Percentiles rank a stretch among this genome's conserved stretches.
Evolutionary conservation across 805 yeast genomes (phyloP).

Genomic region (Teunomyces gatunensis): DNA sequence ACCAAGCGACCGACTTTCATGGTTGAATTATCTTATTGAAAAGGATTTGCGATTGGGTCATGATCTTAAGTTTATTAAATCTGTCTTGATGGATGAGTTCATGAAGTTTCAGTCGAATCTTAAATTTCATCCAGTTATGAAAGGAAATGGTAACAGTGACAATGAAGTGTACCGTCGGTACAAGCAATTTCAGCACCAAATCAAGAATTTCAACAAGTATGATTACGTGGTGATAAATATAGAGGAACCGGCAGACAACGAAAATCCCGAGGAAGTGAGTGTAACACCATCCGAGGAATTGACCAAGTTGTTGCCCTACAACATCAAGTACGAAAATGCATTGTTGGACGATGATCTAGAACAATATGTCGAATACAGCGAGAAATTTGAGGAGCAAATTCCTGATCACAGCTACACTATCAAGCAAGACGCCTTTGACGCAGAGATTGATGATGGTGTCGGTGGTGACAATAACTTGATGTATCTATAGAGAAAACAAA

Average conservation of each 20-base stretch:
- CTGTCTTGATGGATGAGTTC: slow-evolving; percentile 26
- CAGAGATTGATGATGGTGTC: slow-evolving; percentile 19
- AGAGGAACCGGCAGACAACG: slow-evolving; percentile 24
- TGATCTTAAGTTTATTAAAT: slow-evolving; percentile 32
- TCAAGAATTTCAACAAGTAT: slow-evolving; percentile 24
- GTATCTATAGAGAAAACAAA: slow-evolving; percentile 7
- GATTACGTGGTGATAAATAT: slow-evolving; percentile 29
- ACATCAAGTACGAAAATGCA: slow-evolving; percentile 24
- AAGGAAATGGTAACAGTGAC: slow-evolving; percentile 14
- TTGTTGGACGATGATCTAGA: slow-evolving; percentile 26
- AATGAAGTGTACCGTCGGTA: slow-evolving; percentile 13
- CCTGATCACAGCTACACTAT: background rate
- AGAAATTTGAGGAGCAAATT: slow-evolving; percentile 2
- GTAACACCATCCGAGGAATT: slow-evolving; percentile 23
- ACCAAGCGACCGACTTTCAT: slow-evolving; percentile 26
- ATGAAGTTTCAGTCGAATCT: slow-evolving; percentile 25
- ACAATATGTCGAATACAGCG: slow-evolving; percentile 14
- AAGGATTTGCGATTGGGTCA: slow-evolving; percentile 37
- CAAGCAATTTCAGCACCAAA: slow-evolving; percentile 20
- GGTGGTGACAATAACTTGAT: slow-evolving; percentile 24
- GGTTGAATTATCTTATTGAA: slow-evolving; percentile 38
- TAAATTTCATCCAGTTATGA: slow-evolving; percentile 27
- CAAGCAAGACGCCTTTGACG: slow-evolving; percentile 1
- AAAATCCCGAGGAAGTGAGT: slow-evolving; percentile 8
- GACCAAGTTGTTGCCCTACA: slow-evolving; percentile 29